A percentile compares a stretch with the other conserved stretches of the same genome.
These are phyloP conservation scores for Psidium guajava DNA, from an alignment of 345 rosid species.

Conservation along the genomic window DNA sequence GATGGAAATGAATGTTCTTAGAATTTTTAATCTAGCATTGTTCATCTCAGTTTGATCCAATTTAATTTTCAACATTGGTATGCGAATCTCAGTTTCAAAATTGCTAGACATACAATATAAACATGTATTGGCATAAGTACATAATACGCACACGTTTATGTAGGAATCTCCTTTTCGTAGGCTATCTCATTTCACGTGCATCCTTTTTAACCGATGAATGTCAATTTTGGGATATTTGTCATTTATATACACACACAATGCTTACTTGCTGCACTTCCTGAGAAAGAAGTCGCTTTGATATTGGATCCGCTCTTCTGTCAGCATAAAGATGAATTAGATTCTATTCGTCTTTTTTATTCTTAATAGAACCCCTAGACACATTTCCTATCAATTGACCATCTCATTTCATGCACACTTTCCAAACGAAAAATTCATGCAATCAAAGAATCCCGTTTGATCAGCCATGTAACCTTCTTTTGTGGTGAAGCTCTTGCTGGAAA, in stretches of 20 bases:
- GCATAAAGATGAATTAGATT: too few relatives aligned
- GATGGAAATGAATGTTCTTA: neutral
- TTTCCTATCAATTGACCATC: neutral
- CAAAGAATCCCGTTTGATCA: neutral
- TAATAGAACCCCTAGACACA: neutral
- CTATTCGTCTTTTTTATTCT: too few relatives aligned
- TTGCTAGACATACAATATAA: neutral
- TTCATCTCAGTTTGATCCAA: neutral
- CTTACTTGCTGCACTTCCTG: too few relatives aligned
- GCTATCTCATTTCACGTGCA: too few relatives aligned
- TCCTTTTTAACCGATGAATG: too few relatives aligned
- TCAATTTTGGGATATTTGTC: too few relatives aligned
- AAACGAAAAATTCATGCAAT: neutral
- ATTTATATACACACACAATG: too few relatives aligned
- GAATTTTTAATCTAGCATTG: neutral
- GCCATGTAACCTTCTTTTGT: neutral
- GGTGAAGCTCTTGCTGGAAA: neutral
- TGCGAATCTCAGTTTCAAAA: neutral
- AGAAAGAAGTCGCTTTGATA: too few relatives aligned
- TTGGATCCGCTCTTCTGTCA: too few relatives aligned
- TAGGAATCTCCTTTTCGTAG: too few relatives aligned
- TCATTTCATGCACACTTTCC: neutral
- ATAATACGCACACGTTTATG: too few relatives aligned
- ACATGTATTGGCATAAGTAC: neutral
- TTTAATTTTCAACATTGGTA: neutral